These are phyloP conservation scores for Teratosphaeria nubilosa DNA, from an alignment of 2,329 filamentous ascomycete species.

Conservation along the genomic window DNA sequence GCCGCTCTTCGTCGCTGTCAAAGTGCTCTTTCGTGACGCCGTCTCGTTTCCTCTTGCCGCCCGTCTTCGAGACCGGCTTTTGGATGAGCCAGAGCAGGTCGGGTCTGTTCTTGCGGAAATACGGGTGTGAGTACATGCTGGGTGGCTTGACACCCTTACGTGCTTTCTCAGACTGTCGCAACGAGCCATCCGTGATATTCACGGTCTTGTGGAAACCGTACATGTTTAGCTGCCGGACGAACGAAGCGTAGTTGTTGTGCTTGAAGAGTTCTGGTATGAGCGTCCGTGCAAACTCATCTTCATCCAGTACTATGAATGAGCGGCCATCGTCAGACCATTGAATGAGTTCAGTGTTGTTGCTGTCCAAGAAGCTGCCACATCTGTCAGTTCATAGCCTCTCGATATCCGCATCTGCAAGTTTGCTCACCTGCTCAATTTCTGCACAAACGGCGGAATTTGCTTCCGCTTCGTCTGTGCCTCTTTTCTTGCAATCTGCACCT, in stretches of 20 bases:
- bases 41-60: slow-evolving; percentile 39
- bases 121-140: slow-evolving; percentile 95
- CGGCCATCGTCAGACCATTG: slow-evolving; percentile 95
- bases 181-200: slow-evolving; percentile 86
- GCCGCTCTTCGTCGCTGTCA: slow-evolving; percentile 58
- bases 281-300: slow-evolving; percentile 74
- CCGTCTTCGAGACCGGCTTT: slow-evolving; percentile 67
- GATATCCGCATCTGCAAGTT: neutral
- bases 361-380: slow-evolving; percentile 71
- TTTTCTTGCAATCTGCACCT: slow-evolving; percentile 70
- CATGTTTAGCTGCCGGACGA: slow-evolving; percentile 59
- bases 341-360: slow-evolving; percentile 87
- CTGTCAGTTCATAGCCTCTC: slow-evolving; percentile 5
- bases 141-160: slow-evolving; percentile 88
- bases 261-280: slow-evolving; percentile 68
- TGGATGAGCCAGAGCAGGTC: slow-evolving; percentile 94
- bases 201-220: slow-evolving; percentile 48
- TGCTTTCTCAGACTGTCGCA: slow-evolving; percentile 93
- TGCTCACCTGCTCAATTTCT: slow-evolving; percentile 87
- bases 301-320: slow-evolving; percentile 91
- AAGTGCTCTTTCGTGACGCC: slow-evolving; percentile 57
- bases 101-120: slow-evolving; percentile 85
- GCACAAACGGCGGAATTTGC: slow-evolving; percentile 93
- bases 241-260: slow-evolving; percentile 70
- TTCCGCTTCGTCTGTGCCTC: slow-evolving; percentile 86